Conservation (phyloP, 371 early-diverging fungal genomes). For the Mucor lusitanicus region DNA sequence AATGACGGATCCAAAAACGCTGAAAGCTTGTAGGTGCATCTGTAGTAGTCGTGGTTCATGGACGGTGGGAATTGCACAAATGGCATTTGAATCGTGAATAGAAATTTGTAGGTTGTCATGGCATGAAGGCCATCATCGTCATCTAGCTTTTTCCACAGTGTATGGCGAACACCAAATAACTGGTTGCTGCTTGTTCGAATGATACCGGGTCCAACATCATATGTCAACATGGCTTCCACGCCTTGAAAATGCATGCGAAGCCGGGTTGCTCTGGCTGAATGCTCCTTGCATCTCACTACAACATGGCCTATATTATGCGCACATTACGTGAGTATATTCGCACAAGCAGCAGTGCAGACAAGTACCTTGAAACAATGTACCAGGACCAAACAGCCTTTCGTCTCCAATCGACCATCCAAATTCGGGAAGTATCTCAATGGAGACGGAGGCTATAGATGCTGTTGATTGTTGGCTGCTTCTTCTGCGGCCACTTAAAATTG, state of each 20-base stretch:
- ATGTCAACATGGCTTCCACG: constrained; percentile 1
- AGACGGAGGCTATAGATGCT: neutral
- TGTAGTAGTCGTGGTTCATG: constrained; percentile 6
- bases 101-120: constrained; percentile 4
- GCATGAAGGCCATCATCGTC: neutral
- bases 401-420: constrained; percentile 8
- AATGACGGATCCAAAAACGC: constrained; percentile 5
- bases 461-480: neutral
- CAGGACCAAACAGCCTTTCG: constrained; percentile 2
- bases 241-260: constrained; percentile 5
- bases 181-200: neutral
- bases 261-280: neutral
- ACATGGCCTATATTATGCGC: constrained; percentile 2
- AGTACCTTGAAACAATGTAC: constrained; percentile 10
- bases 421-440: constrained; percentile 2
- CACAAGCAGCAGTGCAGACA: no score
- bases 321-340: no score
- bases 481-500: constrained; percentile 1
- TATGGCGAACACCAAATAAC: neutral
- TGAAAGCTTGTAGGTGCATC: constrained; percentile 2
- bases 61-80: constrained; percentile 25
- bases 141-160: neutral
- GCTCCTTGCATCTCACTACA: constrained; percentile 1
- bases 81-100: constrained; percentile 22
- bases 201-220: constrained; percentile 10